Base-by-base conservation (phyloP, 2,329 filamentous ascomycete genomes). In the Fusarium nodosum region DNA sequence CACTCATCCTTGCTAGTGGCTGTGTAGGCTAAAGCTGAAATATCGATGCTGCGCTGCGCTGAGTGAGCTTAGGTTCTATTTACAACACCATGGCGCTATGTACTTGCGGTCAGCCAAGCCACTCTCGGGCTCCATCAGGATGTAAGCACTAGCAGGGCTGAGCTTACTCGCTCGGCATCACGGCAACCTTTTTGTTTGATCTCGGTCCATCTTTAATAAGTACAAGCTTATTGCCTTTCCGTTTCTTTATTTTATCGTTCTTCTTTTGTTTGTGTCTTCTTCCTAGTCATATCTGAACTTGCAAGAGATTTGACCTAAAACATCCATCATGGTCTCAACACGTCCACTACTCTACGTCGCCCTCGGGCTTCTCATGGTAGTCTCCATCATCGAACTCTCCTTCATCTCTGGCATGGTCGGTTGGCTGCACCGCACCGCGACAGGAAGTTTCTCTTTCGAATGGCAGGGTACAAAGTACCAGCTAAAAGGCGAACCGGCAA, bases 391-490 rank as follows among this genome's bases (percentile, higher is more conserved):
- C 20, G 75, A 76, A 34, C 60, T 76, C 5, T 72, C 75, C 4
- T 73, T 76, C 42, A 73, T 76, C 33, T 74, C 74, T 1, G 45
- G 60, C 7, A 76, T 72, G 66, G 75, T 76, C 6, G 72, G 70
- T 20, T 76, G 74, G 72, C 57, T 76, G 4, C 73, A 76, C 28
- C 26, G 59, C 38, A 71, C 69, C 3, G 75, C 75, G 7, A 73
- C 56, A 28, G 75, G 74, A 16, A 62, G 61, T 0, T 76, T 77
- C 11, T 15, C 54, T 2, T 67, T 76, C 20, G 16, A 38, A 18
- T 69, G 50, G 10, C 46, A 64, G 26, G 64, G 56, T 7, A 59
- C 68, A 9, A 57, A 34, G 13, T 46, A 61, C 20, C 7, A 64
- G 2, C 41, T 76, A 6, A 66, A 60, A 13, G 72, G 74, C 15